Evolutionary conservation across 169 alveolate genomes (phyloP).

Genomic region (Eimeria sp.): DNA sequence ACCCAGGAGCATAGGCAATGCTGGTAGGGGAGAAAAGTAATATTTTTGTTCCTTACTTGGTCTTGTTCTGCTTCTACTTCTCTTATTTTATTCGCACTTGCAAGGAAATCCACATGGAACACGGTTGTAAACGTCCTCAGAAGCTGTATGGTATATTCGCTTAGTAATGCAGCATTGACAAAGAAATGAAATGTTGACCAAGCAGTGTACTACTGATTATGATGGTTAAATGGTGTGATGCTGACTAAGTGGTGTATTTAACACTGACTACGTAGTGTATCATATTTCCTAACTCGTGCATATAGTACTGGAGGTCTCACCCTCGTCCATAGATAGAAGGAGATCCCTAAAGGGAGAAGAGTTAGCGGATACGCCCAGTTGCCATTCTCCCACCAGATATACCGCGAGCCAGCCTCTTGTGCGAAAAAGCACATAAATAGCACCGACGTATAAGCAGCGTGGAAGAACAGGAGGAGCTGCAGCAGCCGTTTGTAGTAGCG

Average conservation of each 20-base stretch:
- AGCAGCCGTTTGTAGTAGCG: conserved; percentile 67
- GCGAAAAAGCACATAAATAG: conserved; percentile 13
- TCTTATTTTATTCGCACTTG: conserved; percentile 15
- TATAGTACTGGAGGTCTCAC: neutral
- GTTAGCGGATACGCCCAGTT: conserved; percentile 75
- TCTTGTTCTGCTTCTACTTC: conserved; percentile 76
- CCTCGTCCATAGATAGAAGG: conserved; percentile 54
- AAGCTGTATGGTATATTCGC: neutral
- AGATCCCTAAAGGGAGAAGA: conserved; percentile 34
- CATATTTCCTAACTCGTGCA: too few relatives aligned
- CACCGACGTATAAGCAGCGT: conserved; percentile 77
- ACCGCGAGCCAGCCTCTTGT: conserved; percentile 21
- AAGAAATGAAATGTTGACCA: neutral
- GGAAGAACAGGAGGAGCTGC: conserved; percentile 76
- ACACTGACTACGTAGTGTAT: too few relatives aligned
- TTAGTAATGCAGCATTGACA: neutral
- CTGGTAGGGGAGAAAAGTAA: neutral
- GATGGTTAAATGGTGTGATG: too few relatives aligned
- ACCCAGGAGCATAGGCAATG: neutral
- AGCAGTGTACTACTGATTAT: neutral
- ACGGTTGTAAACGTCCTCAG: conserved; percentile 18
- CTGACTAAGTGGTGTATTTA: too few relatives aligned
- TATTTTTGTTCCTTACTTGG: neutral
- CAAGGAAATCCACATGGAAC: conserved; percentile 46
- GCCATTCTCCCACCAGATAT: conserved; percentile 51